phyloP scores from a whole-genome alignment of 208 protist genomes.

The Crithidia fasciculata region DNA sequence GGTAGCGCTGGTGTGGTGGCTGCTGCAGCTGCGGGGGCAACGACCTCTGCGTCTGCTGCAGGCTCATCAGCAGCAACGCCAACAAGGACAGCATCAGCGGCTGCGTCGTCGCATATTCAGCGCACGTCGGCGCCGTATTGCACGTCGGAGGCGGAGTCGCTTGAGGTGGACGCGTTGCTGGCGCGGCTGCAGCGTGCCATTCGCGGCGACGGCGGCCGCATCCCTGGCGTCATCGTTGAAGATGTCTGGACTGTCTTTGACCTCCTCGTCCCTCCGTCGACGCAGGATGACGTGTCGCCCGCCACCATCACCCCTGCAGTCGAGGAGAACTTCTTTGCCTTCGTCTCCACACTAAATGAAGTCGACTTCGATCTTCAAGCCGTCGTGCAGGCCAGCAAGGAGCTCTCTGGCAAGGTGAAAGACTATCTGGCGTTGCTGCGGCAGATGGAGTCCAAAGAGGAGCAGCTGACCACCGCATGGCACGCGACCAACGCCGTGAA shows the following conservation, averaged over 20 bases:
- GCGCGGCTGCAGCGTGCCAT: conserved; percentile 42
- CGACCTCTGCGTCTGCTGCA: no score
- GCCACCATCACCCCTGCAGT: conserved; percentile 30
- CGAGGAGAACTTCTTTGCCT: conserved; percentile 55
- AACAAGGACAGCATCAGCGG: neutral
- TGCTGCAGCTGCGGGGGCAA: neutral
- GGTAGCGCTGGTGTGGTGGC: neutral
- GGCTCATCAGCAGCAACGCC: neutral
- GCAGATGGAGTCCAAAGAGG: conserved; percentile 22
- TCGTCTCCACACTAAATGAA: conserved; percentile 56
- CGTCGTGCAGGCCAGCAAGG: conserved; percentile 34
- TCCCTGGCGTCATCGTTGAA: conserved; percentile 65
- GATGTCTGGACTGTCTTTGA: conserved; percentile 75
- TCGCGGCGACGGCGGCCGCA: conserved; percentile 43
- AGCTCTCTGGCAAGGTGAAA: conserved; percentile 38
- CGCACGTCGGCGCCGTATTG: neutral
- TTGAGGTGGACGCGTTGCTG: conserved; percentile 29
- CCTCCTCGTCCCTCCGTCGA: conserved; percentile 51
- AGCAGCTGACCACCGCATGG: neutral
- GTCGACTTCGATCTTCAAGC: conserved; percentile 62
- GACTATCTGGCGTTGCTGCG: conserved; percentile 18
- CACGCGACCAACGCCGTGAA: conserved; percentile 11
- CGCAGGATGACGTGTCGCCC: conserved; percentile 37
- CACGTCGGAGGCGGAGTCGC: conserved; percentile 6
- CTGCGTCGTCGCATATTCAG: neutral